These are phyloP conservation scores for Colletotrichum trifolii DNA, from an alignment of 2,329 filamentous ascomycete genomes.

Conservation along the genomic window DNA sequence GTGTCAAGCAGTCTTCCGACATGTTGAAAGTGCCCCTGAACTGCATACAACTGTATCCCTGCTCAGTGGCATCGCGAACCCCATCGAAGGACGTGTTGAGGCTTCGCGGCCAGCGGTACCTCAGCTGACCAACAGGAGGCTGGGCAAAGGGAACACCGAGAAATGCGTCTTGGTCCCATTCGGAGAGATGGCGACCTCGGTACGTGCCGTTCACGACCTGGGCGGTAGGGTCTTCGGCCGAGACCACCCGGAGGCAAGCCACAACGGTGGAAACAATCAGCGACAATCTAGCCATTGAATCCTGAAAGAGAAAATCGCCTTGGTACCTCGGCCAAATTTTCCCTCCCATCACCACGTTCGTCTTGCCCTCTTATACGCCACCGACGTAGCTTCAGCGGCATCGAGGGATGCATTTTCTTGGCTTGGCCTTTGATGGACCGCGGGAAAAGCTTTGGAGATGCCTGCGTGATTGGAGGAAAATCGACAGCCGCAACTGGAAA, in stretches of 20 bases:
- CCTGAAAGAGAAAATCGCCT: not conserved
- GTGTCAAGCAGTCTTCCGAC: slow-evolving; percentile 60
- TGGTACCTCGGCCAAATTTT: not conserved
- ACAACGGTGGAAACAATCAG: slow-evolving; percentile 12
- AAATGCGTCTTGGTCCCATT: slow-evolving; percentile 54
- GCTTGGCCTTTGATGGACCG: not conserved
- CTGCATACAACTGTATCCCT: slow-evolving; percentile 59
- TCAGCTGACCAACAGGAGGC: slow-evolving; percentile 48
- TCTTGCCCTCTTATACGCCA: slow-evolving; percentile 20
- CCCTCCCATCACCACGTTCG: not conserved
- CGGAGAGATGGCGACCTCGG: slow-evolving; percentile 45
- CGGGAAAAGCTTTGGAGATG: not conserved
- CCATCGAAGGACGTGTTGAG: slow-evolving; percentile 53
- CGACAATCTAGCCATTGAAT: slow-evolving; percentile 17
- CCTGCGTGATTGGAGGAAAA: slow-evolving; percentile 33
- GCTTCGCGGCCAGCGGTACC: slow-evolving; percentile 50
- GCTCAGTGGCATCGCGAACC: slow-evolving; percentile 52
- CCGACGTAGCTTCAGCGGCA: not conserved
- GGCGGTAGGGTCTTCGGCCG: slow-evolving; percentile 29
- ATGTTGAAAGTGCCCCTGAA: slow-evolving; percentile 54
- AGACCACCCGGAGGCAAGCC: slow-evolving; percentile 21
- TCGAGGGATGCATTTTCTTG: not conserved
- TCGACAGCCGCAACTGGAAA: slow-evolving; percentile 15
- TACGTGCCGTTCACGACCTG: slow-evolving; percentile 48
- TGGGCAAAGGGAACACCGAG: slow-evolving; percentile 50